A percentile compares a stretch with the other conserved stretches of the same genome.
These are phyloP conservation scores for Hyaloperonospora brassicae DNA, from an alignment of 352 stramenopile genomes.

Conservation along the genomic window DNA sequence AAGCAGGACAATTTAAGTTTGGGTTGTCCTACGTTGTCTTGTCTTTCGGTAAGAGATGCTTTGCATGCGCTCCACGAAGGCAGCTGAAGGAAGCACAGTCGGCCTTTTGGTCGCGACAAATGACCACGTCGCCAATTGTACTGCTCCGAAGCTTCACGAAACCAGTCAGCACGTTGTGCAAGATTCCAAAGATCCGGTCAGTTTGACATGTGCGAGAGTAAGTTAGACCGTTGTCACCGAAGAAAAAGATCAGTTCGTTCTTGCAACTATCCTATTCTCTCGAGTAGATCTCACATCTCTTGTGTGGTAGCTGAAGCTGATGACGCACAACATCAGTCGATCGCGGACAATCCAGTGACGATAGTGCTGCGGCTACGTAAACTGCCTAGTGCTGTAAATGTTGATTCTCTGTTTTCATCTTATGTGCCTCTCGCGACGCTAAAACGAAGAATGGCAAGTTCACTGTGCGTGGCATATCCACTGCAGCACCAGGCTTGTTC, in stretches of 20 bases:
- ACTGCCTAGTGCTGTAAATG: conserved; percentile 17
- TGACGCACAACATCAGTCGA: conserved; percentile 42
- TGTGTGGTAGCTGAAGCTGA: conserved; percentile 42
- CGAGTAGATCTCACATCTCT: conserved; percentile 56
- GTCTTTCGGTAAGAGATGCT: no score
- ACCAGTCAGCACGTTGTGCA: conserved; percentile 51
- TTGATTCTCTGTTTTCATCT: conserved; percentile 31
- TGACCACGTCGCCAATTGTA: conserved; percentile 36
- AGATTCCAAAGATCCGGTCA: conserved; percentile 63
- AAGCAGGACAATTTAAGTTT: no score
- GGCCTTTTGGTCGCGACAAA: conserved; percentile 33
- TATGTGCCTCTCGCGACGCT: conserved; percentile 24
- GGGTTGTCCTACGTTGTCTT: no score
- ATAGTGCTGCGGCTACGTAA: not conserved
- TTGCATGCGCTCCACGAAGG: not conserved
- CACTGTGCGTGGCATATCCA: conserved; percentile 9
- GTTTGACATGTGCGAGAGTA: conserved; percentile 52
- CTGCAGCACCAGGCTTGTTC: conserved; percentile 15
- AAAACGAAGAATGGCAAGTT: conserved; percentile 29
- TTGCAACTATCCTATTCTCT: no score
- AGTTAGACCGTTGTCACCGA: conserved; percentile 33
- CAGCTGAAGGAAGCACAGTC: conserved; percentile 36
- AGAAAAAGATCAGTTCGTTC: conserved; percentile 46
- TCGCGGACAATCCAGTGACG: not conserved
- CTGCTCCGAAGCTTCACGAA: conserved; percentile 45